A percentile compares a stretch with the other conserved stretches of the same genome.
Conservation (phyloP, 2,329 filamentous ascomycete genomes). For the Endocalyx cinctus region DNA sequence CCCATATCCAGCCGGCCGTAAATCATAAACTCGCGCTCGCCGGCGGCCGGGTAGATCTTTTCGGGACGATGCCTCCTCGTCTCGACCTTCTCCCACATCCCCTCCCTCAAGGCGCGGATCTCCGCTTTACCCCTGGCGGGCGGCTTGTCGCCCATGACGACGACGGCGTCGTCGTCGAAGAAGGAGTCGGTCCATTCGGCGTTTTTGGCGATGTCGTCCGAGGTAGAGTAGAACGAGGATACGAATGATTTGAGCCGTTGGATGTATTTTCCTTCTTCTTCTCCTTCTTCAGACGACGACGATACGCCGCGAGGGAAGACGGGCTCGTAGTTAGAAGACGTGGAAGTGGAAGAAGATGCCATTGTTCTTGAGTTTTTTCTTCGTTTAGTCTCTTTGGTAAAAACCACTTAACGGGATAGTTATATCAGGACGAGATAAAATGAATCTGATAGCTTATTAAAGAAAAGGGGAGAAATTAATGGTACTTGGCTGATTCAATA, state of each 20-base stretch:
- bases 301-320: constrained; percentile 20
- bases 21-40: constrained; percentile 31
- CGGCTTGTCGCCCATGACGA: constrained; percentile 39
- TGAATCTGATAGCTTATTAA: too few relatives aligned
- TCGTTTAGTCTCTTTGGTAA: too few relatives aligned
- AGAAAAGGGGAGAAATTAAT: too few relatives aligned
- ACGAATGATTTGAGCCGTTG: constrained; percentile 31
- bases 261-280: too few relatives aligned
- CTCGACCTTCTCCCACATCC: constrained; percentile 40
- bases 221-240: constrained; percentile 38
- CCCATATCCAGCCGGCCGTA: constrained; percentile 22
- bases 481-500: too few relatives aligned
- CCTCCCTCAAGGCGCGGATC: constrained; percentile 33
- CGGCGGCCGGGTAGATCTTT: constrained; percentile 38
- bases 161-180: constrained; percentile 37
- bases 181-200: constrained; percentile 41
- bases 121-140: constrained; percentile 34
- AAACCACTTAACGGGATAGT: too few relatives aligned
- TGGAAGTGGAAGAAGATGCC: not conserved
- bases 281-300: too few relatives aligned
- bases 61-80: constrained; percentile 35
- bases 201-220: constrained; percentile 36
- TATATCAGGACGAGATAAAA: too few relatives aligned
- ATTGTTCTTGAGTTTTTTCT: not conserved
- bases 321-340: constrained; percentile 23